Percentiles rank a stretch among this genome's conserved stretches.
phyloP scores from a whole-genome alignment of 495 filamentous ascomycete genomes.

The Aspergillus nanangensis region DNA sequence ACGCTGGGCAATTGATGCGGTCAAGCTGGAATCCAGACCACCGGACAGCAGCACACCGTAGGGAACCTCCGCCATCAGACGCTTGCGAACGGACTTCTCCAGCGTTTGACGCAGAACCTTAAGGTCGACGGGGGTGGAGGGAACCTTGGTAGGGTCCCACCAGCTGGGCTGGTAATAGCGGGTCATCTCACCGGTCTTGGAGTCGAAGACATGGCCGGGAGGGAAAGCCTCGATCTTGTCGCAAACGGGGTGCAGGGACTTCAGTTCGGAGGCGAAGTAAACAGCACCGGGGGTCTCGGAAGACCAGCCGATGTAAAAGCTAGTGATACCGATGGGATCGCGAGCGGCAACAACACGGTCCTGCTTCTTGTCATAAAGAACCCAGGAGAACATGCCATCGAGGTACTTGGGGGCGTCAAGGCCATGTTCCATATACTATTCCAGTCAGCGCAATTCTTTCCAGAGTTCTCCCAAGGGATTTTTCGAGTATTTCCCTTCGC shows the following conservation, averaged over 20 bases:
- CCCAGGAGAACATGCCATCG: conserved; percentile 99
- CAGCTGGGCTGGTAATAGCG: conserved; percentile 88
- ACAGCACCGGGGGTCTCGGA: conserved; percentile 75
- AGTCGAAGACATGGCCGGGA: conserved; percentile 94
- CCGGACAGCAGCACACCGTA: conserved; percentile 95
- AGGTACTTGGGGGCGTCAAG: conserved; percentile 90
- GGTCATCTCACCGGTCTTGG: conserved; percentile 71
- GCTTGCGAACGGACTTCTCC: conserved; percentile 89
- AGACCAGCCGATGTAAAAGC: conserved; percentile 91
- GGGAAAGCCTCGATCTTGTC: conserved; percentile 94
- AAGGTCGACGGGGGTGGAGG: conserved; percentile 74
- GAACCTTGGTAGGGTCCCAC: conserved; percentile 81
- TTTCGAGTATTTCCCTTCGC: not conserved
- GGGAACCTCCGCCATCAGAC: conserved; percentile 97
- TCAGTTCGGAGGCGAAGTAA: conserved; percentile 96
- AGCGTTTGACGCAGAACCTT: conserved; percentile 73
- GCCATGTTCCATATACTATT: conserved; percentile 85
- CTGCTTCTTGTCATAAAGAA: conserved; percentile 88
- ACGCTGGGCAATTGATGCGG: conserved; percentile 90
- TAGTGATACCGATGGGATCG: conserved; percentile 96
- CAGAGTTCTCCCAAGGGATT: not conserved
- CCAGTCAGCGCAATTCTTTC: conserved; percentile 14
- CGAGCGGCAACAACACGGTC: conserved; percentile 90
- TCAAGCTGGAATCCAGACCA: conserved; percentile 91
- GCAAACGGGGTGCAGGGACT: conserved; percentile 88